Base-by-base conservation (phyloP, 176 grass and related monocot genomes). In the Oryza officinalis region DNA sequence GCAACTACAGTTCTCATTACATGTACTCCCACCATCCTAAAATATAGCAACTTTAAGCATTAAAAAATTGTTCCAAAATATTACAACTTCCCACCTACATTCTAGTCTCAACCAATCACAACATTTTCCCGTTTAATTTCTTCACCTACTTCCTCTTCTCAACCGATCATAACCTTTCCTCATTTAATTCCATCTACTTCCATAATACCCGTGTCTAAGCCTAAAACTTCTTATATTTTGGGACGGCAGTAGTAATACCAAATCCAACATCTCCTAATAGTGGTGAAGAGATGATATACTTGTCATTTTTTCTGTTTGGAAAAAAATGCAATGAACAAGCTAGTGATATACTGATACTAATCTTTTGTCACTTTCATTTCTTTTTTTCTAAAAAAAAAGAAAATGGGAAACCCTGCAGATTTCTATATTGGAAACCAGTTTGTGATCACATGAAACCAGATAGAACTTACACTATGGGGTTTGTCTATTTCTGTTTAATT, bases 241-340 rank as follows among this genome's bases (percentile, higher is more conserved):
- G 35, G 35, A 37, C 6, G 35, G 35, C 6, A 5, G 35, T 5
- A 37, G 37, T 8, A 66, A 66, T 13, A 22, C 22, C 35, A 57
- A 33, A 31, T 71, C 54, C 33, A 63, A 83, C 32, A 45, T 88
- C 22, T 5, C 59, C 57, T 63, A 77, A 10, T 69, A n/a, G 22
- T 57, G 8, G 52, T 9, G 18, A 57, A 5, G 49, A 54, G 52
- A 57, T 87, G 32, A 79, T 65, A 67, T 31, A 67, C 14, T 49
- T 50, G 0, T 18, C 52, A 57, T 57, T 57, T 54, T 57, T 41
- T 10, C 9, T 57, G 52, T 22, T 57, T 57, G 18, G 20, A 20
- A 57, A 57, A 50, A 57, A 57, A 17, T 57, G 52, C 20, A 57
- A 57, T 15, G 50, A 54, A 54, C 50, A 54, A 54, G 5, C 5